Conservation (phyloP, 2,329 filamentous ascomycete species). For the Pyricularia sp. region DNA sequence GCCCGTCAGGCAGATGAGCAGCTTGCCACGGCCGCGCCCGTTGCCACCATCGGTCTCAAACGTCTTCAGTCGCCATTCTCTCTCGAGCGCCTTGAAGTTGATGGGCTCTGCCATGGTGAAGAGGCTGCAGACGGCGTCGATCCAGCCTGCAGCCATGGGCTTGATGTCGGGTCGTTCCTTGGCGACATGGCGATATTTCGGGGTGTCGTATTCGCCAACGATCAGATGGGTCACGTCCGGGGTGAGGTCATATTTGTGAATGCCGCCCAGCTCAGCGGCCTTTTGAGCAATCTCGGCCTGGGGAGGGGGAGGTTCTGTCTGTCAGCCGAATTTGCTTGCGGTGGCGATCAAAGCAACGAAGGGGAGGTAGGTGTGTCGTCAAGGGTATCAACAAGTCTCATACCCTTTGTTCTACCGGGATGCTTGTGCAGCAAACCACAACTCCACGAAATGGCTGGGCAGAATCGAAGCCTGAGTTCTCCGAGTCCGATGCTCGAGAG, state of each 20-base stretch:
- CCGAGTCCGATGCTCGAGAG: constrained; percentile 9
- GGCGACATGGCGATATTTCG: constrained; percentile 93
- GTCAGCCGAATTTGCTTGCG: constrained; percentile 8
- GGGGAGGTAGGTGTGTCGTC: constrained; percentile 5
- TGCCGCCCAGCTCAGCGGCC: constrained; percentile 73
- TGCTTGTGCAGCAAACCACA: constrained; percentile 80
- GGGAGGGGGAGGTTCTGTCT: not conserved
- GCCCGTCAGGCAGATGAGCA: constrained; percentile 47
- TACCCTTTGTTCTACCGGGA: constrained; percentile 71
- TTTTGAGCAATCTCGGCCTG: constrained; percentile 50
- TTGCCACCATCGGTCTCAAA: constrained; percentile 44
- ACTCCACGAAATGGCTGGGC: constrained; percentile 59
- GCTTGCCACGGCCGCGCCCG: constrained; percentile 25
- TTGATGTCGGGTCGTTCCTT: constrained; percentile 79
- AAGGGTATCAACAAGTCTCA: constrained; percentile 16
- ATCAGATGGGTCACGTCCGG: constrained; percentile 91
- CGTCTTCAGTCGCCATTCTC: constrained; percentile 51
- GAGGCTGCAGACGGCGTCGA: constrained; percentile 66
- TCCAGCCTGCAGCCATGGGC: constrained; percentile 74
- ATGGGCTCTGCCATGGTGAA: constrained; percentile 77
- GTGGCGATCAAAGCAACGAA: constrained; percentile 8
- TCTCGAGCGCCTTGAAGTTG: constrained; percentile 61
- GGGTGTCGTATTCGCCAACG: constrained; percentile 79
- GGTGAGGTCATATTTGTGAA: constrained; percentile 86
- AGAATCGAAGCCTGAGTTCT: constrained; percentile 35